A percentile compares a stretch with the other conserved stretches of the same genome.
Conservation (phyloP, 1,284 basidiomycete genomes). For the Naganishia albida region DNA sequence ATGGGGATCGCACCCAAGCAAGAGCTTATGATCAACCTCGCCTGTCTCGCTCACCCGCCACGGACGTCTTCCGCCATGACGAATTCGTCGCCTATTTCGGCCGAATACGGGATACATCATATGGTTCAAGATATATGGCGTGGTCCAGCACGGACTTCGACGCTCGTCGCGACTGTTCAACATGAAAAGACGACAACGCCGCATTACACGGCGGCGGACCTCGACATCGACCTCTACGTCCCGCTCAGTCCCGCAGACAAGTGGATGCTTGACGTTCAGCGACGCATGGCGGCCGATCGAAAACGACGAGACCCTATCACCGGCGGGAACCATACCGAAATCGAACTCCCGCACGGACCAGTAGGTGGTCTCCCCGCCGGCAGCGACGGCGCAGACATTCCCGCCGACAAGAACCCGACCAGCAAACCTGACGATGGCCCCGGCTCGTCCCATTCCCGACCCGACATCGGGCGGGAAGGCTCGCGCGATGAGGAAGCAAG, state of each 20-base stretch:
- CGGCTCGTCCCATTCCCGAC: constrained; percentile 16
- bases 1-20: constrained; percentile 47
- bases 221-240: not conserved
- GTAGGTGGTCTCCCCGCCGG: constrained; percentile 21
- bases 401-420: constrained; percentile 5
- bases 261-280: constrained; percentile 50
- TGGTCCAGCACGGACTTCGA: not conserved
- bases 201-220: too few species aligned
- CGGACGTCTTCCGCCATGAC: constrained; percentile 5
- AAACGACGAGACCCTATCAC: constrained; percentile 3
- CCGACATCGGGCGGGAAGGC: constrained; percentile 12
- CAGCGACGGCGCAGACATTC: not conserved
- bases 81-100: not conserved
- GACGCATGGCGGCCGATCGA: constrained; percentile 33
- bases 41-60: constrained; percentile 52
- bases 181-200: not conserved
- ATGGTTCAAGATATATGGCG: constrained; percentile 22
- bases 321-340: constrained; percentile 10
- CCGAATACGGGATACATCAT: constrained; percentile 1
- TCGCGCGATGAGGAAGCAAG: constrained; percentile 36
- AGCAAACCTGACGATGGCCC: not conserved
- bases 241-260: constrained; percentile 44
- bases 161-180: not conserved
- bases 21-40: constrained; percentile 51
- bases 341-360: constrained; percentile 26